These are phyloP conservation scores for Lasiosphaeriaceae sp. DNA, from an alignment of 495 filamentous ascomycete genomes.

Conservation along the genomic window DNA sequence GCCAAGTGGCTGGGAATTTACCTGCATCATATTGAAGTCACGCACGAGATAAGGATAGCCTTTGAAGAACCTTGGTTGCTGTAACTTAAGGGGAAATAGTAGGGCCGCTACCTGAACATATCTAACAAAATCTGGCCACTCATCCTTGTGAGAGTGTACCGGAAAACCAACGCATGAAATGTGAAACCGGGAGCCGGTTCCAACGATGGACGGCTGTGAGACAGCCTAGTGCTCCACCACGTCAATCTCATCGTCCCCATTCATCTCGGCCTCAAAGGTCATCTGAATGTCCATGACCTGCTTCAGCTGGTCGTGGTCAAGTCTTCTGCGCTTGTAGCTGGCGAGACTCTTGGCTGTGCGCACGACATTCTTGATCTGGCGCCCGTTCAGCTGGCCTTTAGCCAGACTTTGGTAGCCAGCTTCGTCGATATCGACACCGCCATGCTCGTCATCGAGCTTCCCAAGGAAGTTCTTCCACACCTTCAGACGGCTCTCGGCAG, in stretches of 20 bases:
- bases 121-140: too few relatives aligned
- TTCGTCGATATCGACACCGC: neutral
- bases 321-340: conserved; percentile 8
- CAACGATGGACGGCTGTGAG: too few relatives aligned
- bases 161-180: too few relatives aligned
- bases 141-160: too few relatives aligned
- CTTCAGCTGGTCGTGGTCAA: conserved; percentile 11
- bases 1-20: too few relatives aligned
- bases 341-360: conserved; percentile 14
- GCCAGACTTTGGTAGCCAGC: conserved; percentile 1
- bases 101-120: too few relatives aligned
- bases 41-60: too few relatives aligned
- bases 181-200: too few relatives aligned
- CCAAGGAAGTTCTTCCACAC: conserved; percentile 31
- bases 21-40: too few relatives aligned
- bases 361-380: conserved; percentile 20
- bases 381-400: conserved; percentile 9
- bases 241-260: neutral
- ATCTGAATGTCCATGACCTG: conserved; percentile 18
- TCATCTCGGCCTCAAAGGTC: conserved; percentile 12
- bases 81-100: too few relatives aligned
- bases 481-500: conserved; percentile 18
- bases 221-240: neutral
- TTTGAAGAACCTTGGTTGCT: too few relatives aligned
- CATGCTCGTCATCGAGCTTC: neutral